Base-by-base conservation (phyloP, 768 basidiomycete genomes). In the Podaxis mareebaensis region DNA sequence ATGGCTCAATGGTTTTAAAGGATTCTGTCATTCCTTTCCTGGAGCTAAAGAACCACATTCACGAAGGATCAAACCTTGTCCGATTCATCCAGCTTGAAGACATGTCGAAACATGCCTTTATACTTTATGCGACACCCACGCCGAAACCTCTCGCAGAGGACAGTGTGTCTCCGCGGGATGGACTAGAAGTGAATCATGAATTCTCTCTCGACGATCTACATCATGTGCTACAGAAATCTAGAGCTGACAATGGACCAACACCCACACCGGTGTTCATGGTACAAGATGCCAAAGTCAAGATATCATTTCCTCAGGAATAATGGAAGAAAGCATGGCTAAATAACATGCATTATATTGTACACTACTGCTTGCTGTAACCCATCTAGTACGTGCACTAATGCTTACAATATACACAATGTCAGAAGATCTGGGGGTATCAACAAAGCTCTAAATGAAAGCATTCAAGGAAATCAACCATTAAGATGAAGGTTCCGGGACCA, bases 401-500 rank as follows among this genome's bases (percentile, higher is more conserved):
- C 26, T 28, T 22, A 51, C 12, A 24, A 56, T 26, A 39, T 26
- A 33, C 38, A 15, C 22, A 24, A 39, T 8, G 17, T 17, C 44
- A 22, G 54, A 12, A 42, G 4, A 53, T 13, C 17, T 53, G 17
- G 24, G 54, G 54, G 38, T 56, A 56, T 56, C 20, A 56, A 38
- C 26, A 15, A 8, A 33, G 28, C 8, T 61, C 59, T 33, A 61
- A 38, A 20, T 40, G 17, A 46, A 28, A 17, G 5, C 39, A 60
- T 33, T 30, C 8, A 57, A 28, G 3, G 33, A 33, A 24, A 26
- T 20, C 20, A 39, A 24, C 11, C 5, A 26, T 62, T 30, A 64
- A 15, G 76, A 73, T 36, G 79, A 76, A 30, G 86, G 83, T 68
- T 94, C 92, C 1, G 89, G 74, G 12, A 95, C 87, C 44, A 99